These are phyloP conservation scores for Xylaria palmicola DNA, from an alignment of 495 filamentous ascomycete species.

Conservation along the genomic window DNA sequence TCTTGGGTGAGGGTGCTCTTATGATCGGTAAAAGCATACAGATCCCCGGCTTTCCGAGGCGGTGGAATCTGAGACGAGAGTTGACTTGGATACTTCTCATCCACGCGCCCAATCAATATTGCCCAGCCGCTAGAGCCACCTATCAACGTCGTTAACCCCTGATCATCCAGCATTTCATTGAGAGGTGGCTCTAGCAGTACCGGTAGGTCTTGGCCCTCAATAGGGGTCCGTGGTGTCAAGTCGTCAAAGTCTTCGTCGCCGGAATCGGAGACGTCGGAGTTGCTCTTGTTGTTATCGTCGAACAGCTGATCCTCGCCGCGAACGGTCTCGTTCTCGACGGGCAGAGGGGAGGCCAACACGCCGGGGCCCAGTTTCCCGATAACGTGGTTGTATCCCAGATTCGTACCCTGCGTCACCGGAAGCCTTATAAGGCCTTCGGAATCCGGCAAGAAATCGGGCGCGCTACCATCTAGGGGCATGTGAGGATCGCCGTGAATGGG, in stretches of 20 bases:
- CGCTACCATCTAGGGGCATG: background rate
- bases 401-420: background rate
- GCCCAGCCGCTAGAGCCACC: background rate
- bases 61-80: background rate
- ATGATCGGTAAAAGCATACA: too few species aligned
- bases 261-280: background rate
- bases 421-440: background rate
- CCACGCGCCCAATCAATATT: background rate
- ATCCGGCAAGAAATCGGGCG: background rate
- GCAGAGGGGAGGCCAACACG: background rate
- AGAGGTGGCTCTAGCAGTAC: background rate
- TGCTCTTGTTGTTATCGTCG: conserved; percentile 4
- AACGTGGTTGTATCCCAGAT: background rate
- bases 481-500: background rate
- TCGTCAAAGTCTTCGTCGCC: background rate
- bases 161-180: background rate
- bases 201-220: background rate
- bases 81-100: background rate
- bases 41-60: background rate
- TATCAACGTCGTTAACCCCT: conserved; percentile 1
- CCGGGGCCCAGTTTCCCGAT: background rate
- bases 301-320: conserved; percentile 14
- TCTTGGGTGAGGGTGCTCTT: too few species aligned
- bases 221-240: background rate
- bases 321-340: conserved; percentile 16